These are phyloP conservation scores for Alternaria burnsii DNA, from an alignment of 2,329 filamentous ascomycete genomes.

Conservation along the genomic window DNA sequence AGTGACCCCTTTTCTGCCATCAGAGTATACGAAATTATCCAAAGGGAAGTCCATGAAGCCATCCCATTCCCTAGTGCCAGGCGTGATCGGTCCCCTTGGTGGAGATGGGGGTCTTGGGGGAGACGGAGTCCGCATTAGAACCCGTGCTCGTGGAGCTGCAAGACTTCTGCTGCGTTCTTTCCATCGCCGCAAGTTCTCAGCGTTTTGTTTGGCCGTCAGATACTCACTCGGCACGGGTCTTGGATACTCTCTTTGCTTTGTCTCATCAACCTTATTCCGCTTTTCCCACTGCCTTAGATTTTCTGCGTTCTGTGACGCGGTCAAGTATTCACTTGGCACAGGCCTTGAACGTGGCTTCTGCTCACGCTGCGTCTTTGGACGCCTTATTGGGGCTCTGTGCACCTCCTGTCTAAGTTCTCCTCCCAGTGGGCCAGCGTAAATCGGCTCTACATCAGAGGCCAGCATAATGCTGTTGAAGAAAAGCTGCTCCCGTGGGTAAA, in stretches of 20 bases:
- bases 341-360: conserved; percentile 1
- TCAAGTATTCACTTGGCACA: conserved; percentile 9
- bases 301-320: conserved; percentile 1
- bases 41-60: conserved; percentile 14
- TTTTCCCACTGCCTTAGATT: conserved; percentile 1
- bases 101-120: background rate
- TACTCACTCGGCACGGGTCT: conserved; percentile 7
- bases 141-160: background rate
- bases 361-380: background rate
- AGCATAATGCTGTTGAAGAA: conserved; percentile 34
- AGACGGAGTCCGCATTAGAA: background rate
- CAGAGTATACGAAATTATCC: background rate
- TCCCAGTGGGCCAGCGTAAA: background rate
- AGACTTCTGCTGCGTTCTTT: background rate
- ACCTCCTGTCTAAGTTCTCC: conserved; percentile 13
- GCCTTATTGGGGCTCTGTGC: conserved; percentile 3
- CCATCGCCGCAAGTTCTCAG: conserved; percentile 2
- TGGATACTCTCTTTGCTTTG: background rate
- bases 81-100: conserved; percentile 7
- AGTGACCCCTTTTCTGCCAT: background rate
- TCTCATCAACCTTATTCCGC: background rate
- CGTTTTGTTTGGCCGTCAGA: background rate
- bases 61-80: conserved; percentile 14
- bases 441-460: conserved; percentile 18
- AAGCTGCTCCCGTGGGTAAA: conserved; percentile 23